These are phyloP conservation scores for Haplosporangium gracile DNA, from an alignment of 192 early-diverging fungal genomes.

Conservation along the genomic window DNA sequence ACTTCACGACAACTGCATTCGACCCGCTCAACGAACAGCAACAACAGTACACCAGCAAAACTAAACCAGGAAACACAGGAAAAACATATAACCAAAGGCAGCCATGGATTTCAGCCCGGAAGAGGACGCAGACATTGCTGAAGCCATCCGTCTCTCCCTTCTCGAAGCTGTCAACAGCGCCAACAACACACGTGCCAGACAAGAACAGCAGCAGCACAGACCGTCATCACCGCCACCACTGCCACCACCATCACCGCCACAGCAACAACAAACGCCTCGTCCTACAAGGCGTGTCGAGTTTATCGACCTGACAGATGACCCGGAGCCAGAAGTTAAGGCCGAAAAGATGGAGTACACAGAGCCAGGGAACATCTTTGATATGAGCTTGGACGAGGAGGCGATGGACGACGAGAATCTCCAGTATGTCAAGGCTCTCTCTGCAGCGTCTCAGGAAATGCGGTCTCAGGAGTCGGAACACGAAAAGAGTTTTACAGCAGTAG, in stretches of 20 bases:
- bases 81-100: background rate
- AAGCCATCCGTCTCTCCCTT: conserved; percentile 47
- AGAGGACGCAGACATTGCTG: conserved; percentile 26
- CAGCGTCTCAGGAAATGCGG: background rate
- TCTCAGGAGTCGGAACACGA: background rate
- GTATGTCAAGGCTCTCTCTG: background rate
- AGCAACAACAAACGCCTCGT: too few species aligned
- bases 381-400: background rate
- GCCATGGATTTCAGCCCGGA: conserved; percentile 33
- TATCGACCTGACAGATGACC: conserved; percentile 41
- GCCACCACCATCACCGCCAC: background rate
- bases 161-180: conserved; percentile 13
- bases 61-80: background rate
- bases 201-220: background rate
- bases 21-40: background rate
- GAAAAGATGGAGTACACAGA: background rate
- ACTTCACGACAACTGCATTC: too few species aligned
- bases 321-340: conserved; percentile 12
- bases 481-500: background rate
- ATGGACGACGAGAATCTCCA: background rate
- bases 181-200: background rate
- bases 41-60: background rate
- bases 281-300: background rate
- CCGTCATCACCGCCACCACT: background rate
- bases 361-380: background rate